Conservation (phyloP, 1,284 basidiomycete species). For the Stygiomarasmius scandens region DNA sequence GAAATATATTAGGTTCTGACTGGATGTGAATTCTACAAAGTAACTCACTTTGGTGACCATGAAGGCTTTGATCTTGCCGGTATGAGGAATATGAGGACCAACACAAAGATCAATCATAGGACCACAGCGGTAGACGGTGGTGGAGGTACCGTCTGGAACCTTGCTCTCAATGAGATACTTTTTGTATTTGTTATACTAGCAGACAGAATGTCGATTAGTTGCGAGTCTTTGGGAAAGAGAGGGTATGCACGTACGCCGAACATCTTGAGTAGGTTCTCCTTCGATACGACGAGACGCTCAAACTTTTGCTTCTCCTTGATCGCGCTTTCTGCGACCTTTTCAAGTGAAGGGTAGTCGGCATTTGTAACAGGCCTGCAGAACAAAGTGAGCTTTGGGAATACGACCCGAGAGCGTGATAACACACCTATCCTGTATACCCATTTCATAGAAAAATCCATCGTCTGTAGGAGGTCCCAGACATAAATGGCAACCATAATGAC, state of each 20-base stretch:
- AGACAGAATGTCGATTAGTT: conserved; percentile 9
- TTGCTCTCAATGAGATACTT: conserved; percentile 94
- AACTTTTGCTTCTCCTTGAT: conserved; percentile 98
- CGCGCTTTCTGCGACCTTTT: conserved; percentile 86
- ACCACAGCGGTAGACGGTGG: conserved; percentile 98
- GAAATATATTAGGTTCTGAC: conserved; percentile 5
- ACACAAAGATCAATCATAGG: conserved; percentile 98
- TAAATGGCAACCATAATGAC: conserved; percentile 96
- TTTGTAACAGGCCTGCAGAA: conserved; percentile 66
- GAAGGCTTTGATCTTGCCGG: conserved; percentile 95
- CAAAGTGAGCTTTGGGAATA: conserved; percentile 7
- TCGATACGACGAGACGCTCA: conserved; percentile 91
- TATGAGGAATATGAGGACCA: conserved; percentile 97
- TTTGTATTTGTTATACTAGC: conserved; percentile 99
- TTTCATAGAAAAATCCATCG: conserved; percentile 99
- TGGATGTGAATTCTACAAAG: conserved; percentile 1
- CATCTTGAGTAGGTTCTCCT: conserved; percentile 96
- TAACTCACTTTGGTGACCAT: conserved; percentile 85
- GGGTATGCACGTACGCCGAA: conserved; percentile 70
- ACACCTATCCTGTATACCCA: conserved; percentile 79
- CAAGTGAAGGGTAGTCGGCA: conserved; percentile 87
- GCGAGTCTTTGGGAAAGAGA: not conserved
- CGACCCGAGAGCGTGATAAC: not conserved
- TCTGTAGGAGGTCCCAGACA: conserved; percentile 98
- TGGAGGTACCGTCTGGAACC: conserved; percentile 95